phyloP scores from a whole-genome alignment of 305 asterid genomes.

The Fraxinus sp. region DNA sequence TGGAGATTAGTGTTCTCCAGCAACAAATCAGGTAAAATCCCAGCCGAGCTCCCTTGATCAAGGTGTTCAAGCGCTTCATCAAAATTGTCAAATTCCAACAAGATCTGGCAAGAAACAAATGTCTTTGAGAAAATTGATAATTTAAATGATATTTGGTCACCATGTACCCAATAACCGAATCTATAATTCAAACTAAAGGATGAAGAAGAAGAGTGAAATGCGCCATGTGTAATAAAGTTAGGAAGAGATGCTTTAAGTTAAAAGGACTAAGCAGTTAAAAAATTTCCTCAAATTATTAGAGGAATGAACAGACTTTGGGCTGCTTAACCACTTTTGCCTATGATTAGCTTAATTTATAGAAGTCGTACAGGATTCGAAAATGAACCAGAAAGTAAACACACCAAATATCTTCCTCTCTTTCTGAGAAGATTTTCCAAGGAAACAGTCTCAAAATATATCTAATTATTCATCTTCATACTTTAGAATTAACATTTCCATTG shows the following conservation, averaged over 20 bases:
- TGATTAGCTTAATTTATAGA: background rate
- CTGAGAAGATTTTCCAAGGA: background rate
- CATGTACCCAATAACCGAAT: background rate
- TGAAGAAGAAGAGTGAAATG: background rate
- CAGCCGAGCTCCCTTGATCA: slow-evolving; percentile 44
- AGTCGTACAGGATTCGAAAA: background rate
- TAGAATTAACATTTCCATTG: background rate
- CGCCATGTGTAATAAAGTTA: too few relatives aligned
- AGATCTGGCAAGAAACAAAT: slow-evolving; percentile 40
- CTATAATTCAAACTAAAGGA: background rate
- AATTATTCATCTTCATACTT: background rate
- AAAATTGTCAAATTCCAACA: slow-evolving; percentile 48
- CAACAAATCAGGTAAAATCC: slow-evolving; percentile 53
- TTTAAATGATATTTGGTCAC: background rate
- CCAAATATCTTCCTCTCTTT: background rate
- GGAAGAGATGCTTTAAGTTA: too few relatives aligned
- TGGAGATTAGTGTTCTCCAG: slow-evolving; percentile 64
- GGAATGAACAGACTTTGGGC: background rate
- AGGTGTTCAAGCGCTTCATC: slow-evolving; percentile 54
- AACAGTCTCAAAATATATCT: background rate
- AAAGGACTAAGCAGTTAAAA: background rate
- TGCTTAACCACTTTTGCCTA: background rate
- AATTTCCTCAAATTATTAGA: background rate
- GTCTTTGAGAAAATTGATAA: background rate
- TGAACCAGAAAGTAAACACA: background rate